These are phyloP conservation scores for Penicillium sp. DNA, from an alignment of 2,329 filamentous ascomycete genomes.

Conservation along the genomic window DNA sequence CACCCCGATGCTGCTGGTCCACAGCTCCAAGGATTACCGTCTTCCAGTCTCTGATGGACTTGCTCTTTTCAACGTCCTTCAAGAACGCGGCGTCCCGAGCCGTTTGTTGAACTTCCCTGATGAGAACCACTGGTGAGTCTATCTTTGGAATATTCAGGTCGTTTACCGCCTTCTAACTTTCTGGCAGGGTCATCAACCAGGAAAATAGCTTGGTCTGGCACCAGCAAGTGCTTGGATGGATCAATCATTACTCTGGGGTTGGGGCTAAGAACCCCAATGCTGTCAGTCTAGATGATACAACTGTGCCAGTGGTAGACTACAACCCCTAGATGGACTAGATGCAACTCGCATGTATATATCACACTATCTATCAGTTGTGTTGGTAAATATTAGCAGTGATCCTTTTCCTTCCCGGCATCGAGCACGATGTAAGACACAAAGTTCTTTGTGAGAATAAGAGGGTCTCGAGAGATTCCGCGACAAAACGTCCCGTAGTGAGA, in stretches of 20 bases:
- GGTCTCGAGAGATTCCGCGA: too few relatives aligned
- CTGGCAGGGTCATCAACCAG: constrained; percentile 72
- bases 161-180: neutral
- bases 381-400: too few relatives aligned
- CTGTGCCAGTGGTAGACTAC: constrained; percentile 37
- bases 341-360: neutral
- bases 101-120: constrained; percentile 79
- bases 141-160: neutral
- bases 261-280: constrained; percentile 32
- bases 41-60: constrained; percentile 79
- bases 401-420: too few relatives aligned
- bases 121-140: constrained; percentile 63
- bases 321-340: constrained; percentile 20
- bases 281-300: constrained; percentile 39
- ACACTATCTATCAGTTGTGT: too few relatives aligned
- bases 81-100: constrained; percentile 73
- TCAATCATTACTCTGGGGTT: constrained; percentile 57
- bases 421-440: too few relatives aligned
- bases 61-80: constrained; percentile 79
- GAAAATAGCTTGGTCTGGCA: constrained; percentile 94
- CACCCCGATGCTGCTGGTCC: constrained; percentile 82
- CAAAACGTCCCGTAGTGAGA: neutral
- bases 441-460: too few relatives aligned
- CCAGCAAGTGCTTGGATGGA: constrained; percentile 76
- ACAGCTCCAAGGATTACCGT: constrained; percentile 85